These are phyloP conservation scores for Heteromeles arbutifolia DNA, from an alignment of 306 rosid species.

Conservation along the genomic window DNA sequence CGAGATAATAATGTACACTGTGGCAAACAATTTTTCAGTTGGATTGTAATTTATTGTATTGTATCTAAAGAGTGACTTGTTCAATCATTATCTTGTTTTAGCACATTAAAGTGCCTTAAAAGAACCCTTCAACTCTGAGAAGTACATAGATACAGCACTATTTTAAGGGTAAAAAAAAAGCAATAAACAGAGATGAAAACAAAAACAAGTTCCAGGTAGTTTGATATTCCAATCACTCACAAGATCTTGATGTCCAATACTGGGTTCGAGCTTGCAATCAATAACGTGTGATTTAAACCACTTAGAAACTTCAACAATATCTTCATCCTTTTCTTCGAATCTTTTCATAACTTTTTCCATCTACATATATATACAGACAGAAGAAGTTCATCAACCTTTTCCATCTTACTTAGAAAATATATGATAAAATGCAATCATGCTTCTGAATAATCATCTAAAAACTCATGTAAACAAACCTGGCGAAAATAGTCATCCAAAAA, in stretches of 20 bases:
- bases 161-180: conserved; percentile 1
- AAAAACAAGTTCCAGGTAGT: conserved; percentile 7
- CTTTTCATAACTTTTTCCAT: conserved; percentile 56
- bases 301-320: conserved; percentile 43
- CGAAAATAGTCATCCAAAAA: conserved; percentile 73
- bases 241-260: conserved; percentile 83
- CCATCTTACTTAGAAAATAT: neutral
- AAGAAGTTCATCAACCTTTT: neutral
- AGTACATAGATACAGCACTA: neutral
- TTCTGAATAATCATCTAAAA: neutral
- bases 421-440: neutral
- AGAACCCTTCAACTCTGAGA: neutral
- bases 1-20: conserved; percentile 75
- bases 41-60: neutral
- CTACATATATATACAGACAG: conserved; percentile 37
- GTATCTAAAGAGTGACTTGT: neutral
- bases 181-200: conserved; percentile 3
- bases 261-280: conserved; percentile 61
- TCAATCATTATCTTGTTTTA: neutral
- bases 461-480: conserved; percentile 48
- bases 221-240: conserved; percentile 52
- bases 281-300: conserved; percentile 74
- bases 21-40: conserved; percentile 18
- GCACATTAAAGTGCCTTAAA: neutral
- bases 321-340: conserved; percentile 41